Base-by-base conservation (phyloP, 495 filamentous ascomycete species). In the Podospora pseudoanserina region DNA sequence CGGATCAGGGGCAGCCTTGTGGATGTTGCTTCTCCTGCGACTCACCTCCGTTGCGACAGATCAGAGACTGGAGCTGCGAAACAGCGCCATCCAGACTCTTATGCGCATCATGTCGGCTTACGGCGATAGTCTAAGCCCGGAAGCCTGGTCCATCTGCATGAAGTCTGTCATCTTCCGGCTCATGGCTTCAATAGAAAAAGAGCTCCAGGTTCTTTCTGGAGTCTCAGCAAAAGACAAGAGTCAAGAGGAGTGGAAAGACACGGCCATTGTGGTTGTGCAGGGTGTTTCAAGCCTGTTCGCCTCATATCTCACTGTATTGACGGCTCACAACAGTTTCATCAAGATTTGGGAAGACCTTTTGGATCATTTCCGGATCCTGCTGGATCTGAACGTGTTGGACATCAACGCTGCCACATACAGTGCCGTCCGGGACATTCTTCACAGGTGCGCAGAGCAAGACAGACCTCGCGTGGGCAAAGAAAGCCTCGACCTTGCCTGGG, bases 51-150 rank as follows among this genome's bases (percentile, higher is more conserved):
- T 97, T 26, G 90, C 92, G 4, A 88, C 85, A 5, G 92, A 97
- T 74, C 82, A 86, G 27, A 86, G 93, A 72, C 77, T 90, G n/a
- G 95, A 98, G 73, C 86, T 97, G 61, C 86, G 95, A 63, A 96
- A 97, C 72, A 93, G 93, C 67, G 91, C 93, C 5, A 88, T 98
- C 39, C 94, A 96, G 75, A 97, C 93, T 0, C 79, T 97, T 18
- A 86, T 97, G 65, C 85, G 93, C 53, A 97, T 98, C 63, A 93
- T 98, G 70, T 92, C 96, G 78, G 93, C 91, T 4, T 93, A 93
- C 67, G 93, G 91, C 30, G 91, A 94, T 72, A 88, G 89, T 62
- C 83, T 98, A 15, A 88, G 86, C 13, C 86, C 91, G 0, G 85
- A 89, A 71, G 89, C 93, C 13, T 97, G 93, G 94, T 88, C 87